Evolutionary conservation across 495 filamentous ascomycete genomes (phyloP), one percentile per base, ranked within the genome.

Genomic region (Penicillium argentinense): DNA sequence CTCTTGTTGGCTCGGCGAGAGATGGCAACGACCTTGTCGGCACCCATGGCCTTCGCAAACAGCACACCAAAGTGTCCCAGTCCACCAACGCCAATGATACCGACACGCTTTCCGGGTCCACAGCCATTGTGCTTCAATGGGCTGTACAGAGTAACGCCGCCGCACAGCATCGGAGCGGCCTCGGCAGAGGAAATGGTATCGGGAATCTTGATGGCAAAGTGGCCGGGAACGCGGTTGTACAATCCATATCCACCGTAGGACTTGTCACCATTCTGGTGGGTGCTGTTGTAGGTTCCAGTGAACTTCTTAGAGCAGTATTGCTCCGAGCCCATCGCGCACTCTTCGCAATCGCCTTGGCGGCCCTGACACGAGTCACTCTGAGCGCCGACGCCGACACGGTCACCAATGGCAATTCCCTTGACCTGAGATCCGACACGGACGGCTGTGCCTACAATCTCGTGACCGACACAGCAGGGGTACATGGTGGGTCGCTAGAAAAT

Each of bases 371-470:
- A 84, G 32, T 78, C 75, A 25, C 75, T 77, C 68, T 96, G 90
- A 1, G 91, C 90, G 37, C 91, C 91, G 19, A 96, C 87, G 26
- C 91, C 91, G 26, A 93, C 87, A 18, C 89, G 82, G 62, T 96
- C 90, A n/a, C 91, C 91, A 34, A 91, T 62, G 47, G 88, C 84
- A 66, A 95, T 74, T 28, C 75, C 65, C 5, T 60, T 72, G 40
- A 79, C 86, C 34, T 87, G 75, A 41, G 67, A 74, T 24, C 90
- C 91, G 12, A 92, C 84, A 13, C 83, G 82, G 17, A 91, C 83
- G 9, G 80, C 88, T 5, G 67, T 82, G 33, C 91, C 91, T 21
- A 91, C 82, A 27, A 96, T 86, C 61, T 96, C 91, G 66, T 93
- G 89, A 39, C 88, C 89, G 21, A 91, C 88, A 58, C 80, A 81